Base-by-base conservation (phyloP, 805 yeast genomes). In the Dipodascopsis uninucleata region DNA sequence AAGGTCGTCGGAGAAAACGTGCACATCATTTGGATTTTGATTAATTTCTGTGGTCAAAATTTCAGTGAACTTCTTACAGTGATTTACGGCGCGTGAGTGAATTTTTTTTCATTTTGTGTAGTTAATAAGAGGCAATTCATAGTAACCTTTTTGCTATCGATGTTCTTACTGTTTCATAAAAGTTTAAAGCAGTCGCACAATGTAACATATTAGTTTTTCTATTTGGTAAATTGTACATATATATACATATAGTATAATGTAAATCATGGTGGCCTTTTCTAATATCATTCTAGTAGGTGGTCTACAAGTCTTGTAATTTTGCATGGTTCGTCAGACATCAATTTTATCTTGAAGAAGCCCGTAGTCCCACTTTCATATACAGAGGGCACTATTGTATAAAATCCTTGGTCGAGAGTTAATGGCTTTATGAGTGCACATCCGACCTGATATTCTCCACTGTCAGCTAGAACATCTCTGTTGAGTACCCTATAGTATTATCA, bases 21-120 rank as follows among this genome's bases (percentile, higher is more conserved):
- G 55, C 55, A 10, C 55, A 50, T 29, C 55, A 50, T 33, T 29
- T 48, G 5, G 47, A 47, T 28, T 48, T 48, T 28, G 53, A 48
- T 20, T 48, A 33, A 28, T 26, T n/a, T n/a, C n/a, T n/a, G n/a
- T n/a, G n/a, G n/a, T n/a, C n/a, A n/a, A n/a, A n/a, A n/a, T n/a
- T n/a, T n/a, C n/a, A n/a, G n/a, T n/a, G n/a, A n/a, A n/a, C n/a
- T n/a, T n/a, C n/a, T n/a, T n/a, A n/a, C n/a, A n/a, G n/a, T n/a
- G n/a, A n/a, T n/a, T n/a, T n/a, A n/a, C n/a, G n/a, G n/a, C n/a
- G n/a, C n/a, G n/a, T n/a, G n/a, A n/a, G n/a, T n/a, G n/a, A n/a
- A n/a, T n/a, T n/a, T n/a, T n/a, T n/a, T n/a, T n/a, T n/a, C n/a
- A n/a, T n/a, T n/a, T n/a, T n/a, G n/a, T n/a, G n/a, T n/a, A n/a